Base-by-base conservation (phyloP, 345 rosid genomes). In the Cardamine chenopodiifolia region DNA sequence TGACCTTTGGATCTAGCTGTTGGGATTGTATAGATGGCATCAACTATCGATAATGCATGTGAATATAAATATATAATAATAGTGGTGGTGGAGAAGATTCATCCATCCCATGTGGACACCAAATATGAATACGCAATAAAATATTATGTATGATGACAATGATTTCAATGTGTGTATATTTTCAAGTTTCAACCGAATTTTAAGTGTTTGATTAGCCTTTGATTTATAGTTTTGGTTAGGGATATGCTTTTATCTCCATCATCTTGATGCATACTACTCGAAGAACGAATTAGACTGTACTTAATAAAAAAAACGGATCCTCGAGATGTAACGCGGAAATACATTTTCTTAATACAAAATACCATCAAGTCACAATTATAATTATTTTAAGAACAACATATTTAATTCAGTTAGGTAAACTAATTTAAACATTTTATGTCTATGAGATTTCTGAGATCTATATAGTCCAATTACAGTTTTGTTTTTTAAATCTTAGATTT, bases 91-190 rank as follows among this genome's bases (percentile, higher is more conserved):
- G 22, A 65, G 62, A 25, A n/a, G 31, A 61, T 71, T 48, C 71
- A 77, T 57, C 48, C 76, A 77, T 57, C 55, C 76, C 49, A 71
- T 56, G 62, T 77, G 72, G 80, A 70, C 76, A 66, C 45, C 25
- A 71, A 71, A 47, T 71, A 76, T 70, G 55, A 70, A 63, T 77
- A 70, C 28, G 55, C 62, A 64, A 70, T 45, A 23, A 45, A 15
- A 26, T 22, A 40, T 11, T 13, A 60, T 75, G 57, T 68, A 52
- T 52, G 57, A 25, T 60, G 63, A 61, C 65, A 0, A 42, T 40
- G 62, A 32, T 37, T 50, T 45, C 59, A 74, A 42, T 57, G n/a
- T 56, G 35, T 56, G 37, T 54, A 37, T 29, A 19, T 14, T 35
- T 35, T 49, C 54, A 57, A 10, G 8, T 28, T 64, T 45, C 32